Percentiles rank a stretch among this genome's conserved stretches.
phyloP scores from a whole-genome alignment of 148 eudicot genomes.

The Rhododendron kiyosumense region DNA sequence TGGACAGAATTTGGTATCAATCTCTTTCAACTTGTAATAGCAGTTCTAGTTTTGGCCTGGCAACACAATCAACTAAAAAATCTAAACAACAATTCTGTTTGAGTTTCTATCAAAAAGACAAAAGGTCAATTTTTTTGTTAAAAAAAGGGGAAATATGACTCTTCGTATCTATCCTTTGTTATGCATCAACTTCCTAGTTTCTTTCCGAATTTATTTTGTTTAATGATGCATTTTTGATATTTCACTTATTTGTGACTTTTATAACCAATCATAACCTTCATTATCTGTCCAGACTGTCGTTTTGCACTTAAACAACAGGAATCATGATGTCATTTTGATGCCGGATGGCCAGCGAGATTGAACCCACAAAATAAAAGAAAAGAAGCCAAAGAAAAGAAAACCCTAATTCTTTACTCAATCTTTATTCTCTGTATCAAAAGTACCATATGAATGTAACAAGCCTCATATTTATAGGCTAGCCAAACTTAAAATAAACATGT shows the following conservation, averaged over 20 bases:
- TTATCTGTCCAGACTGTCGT: neutral
- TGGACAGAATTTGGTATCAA: conserved; percentile 40
- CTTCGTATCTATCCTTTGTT: neutral
- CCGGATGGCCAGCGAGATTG: neutral
- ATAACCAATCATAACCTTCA: neutral
- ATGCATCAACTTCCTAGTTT: neutral
- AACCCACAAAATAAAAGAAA: neutral
- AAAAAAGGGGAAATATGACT: neutral
- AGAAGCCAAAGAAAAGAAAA: neutral
- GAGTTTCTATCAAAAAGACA: neutral
- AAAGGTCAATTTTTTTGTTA: neutral
- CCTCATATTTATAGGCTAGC: neutral
- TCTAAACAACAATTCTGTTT: neutral
- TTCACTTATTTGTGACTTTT: neutral
- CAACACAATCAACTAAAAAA: neutral
- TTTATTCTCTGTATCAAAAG: neutral
- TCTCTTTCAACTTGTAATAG: neutral
- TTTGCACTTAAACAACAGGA: neutral
- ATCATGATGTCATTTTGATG: neutral
- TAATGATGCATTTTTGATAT: neutral
- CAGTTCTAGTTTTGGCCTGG: neutral
- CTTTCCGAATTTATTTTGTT: neutral
- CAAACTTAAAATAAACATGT: neutral
- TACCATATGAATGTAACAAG: neutral
- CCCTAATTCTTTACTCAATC: neutral